Percentiles rank a stretch among this genome's conserved stretches.
phyloP scores from a whole-genome alignment of 2,329 filamentous ascomycete species.

The Paraconiothyrium brasiliense region DNA sequence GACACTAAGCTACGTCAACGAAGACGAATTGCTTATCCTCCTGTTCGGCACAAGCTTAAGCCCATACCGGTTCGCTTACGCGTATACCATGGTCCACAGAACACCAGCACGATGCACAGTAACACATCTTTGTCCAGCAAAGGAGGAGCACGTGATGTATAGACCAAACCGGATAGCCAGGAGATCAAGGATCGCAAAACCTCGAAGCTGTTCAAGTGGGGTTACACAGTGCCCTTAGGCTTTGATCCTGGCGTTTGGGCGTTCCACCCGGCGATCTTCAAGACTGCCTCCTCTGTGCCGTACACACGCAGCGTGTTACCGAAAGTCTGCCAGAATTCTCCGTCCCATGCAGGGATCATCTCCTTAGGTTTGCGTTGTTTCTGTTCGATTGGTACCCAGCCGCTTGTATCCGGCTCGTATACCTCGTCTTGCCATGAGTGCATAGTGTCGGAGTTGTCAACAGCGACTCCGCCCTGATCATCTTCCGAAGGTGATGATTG shows the following conservation, averaged over 20 bases:
- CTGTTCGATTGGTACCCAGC: conserved; percentile 33
- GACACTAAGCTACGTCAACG: too few relatives aligned
- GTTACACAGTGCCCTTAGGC: not conserved
- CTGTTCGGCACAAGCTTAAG: not conserved
- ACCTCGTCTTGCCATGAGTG: conserved; percentile 32
- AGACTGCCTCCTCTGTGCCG: conserved; percentile 62
- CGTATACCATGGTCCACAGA: too few relatives aligned
- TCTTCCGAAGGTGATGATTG: not conserved
- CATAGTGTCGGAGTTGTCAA: not conserved
- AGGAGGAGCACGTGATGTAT: not conserved
- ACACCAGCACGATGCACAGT: not conserved
- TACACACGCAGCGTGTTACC: conserved; percentile 69
- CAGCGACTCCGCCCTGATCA: not conserved
- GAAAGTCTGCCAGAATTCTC: conserved; percentile 66
- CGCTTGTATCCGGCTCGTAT: conserved; percentile 28
- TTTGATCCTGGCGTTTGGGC: not conserved
- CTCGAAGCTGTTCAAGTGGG: too few relatives aligned
- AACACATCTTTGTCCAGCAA: not conserved
- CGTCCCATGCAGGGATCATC: conserved; percentile 62
- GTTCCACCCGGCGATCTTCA: conserved; percentile 37
- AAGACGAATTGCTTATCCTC: not conserved
- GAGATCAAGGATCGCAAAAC: not conserved
- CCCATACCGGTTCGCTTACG: not conserved
- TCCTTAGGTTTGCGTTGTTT: conserved; percentile 43
- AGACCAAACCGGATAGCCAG: not conserved